phyloP scores from a whole-genome alignment of 2,329 filamentous ascomycete species.

The Coniochaeta prunicola region DNA sequence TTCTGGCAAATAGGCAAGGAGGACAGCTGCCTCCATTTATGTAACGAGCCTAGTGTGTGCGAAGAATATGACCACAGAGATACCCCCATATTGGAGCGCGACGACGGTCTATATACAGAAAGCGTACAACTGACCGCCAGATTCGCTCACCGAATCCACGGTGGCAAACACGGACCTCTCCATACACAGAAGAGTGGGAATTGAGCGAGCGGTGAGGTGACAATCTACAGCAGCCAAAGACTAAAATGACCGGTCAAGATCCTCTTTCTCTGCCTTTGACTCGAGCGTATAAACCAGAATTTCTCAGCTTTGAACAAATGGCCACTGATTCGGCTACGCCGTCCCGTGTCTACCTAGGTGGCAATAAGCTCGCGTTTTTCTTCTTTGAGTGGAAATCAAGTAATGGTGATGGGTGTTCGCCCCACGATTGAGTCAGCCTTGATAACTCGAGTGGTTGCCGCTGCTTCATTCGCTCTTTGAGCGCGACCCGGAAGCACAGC shows the following conservation, averaged over 20 bases:
- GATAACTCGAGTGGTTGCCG: neutral
- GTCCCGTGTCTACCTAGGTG: neutral
- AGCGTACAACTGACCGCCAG: neutral
- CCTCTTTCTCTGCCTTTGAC: neutral
- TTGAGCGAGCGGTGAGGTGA: neutral
- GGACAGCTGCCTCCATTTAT: too few species aligned
- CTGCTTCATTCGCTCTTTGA: too few species aligned
- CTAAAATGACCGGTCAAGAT: neutral
- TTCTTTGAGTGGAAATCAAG: neutral
- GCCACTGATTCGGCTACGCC: neutral
- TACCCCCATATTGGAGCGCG: neutral
- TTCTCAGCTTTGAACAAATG: neutral
- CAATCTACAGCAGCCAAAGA: neutral
- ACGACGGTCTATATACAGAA: neutral
- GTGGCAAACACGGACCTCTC: neutral
- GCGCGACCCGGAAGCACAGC: neutral
- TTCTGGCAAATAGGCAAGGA: neutral
- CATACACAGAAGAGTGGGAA: too few species aligned
- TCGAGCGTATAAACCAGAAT: too few species aligned
- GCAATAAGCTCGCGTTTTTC: neutral
- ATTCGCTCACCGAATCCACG: neutral
- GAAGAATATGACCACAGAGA: neutral
- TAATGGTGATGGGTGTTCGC: neutral
- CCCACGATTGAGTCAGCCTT: neutral
- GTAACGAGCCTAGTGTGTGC: neutral